Conservation (phyloP, 2,329 filamentous ascomycete genomes). For the Hypoxylon sp. region DNA sequence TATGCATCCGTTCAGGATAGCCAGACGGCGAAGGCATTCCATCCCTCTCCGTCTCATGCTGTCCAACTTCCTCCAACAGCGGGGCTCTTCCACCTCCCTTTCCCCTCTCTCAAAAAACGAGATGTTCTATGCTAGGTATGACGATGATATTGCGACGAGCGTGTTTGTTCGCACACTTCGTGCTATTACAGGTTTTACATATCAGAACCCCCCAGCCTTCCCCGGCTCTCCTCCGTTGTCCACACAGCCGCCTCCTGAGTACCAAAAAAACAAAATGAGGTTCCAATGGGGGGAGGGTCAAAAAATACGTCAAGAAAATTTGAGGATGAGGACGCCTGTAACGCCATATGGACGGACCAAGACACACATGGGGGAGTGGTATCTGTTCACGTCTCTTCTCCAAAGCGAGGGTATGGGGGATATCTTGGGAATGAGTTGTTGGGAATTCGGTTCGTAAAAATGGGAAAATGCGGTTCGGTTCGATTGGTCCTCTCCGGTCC, state of each 20-base stretch:
- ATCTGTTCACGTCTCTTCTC: constrained; percentile 30
- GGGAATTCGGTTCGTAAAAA: constrained; percentile 26
- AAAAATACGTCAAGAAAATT: constrained; percentile 25
- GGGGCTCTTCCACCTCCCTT: background rate
- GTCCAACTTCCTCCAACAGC: constrained; percentile 1
- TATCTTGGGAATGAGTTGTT: constrained; percentile 34
- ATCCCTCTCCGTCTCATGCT: constrained; percentile 4
- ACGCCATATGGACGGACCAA: constrained; percentile 36
- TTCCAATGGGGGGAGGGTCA: too few species aligned
- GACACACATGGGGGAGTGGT: background rate
- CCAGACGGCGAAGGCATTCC: too few species aligned
- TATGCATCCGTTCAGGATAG: constrained; percentile 14
- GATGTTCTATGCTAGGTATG: constrained; percentile 29
- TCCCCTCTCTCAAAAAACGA: constrained; percentile 14
- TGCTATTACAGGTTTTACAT: too few species aligned
- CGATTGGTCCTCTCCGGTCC: background rate
- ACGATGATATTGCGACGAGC: too few species aligned
- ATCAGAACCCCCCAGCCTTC: background rate
- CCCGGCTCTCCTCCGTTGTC: background rate
- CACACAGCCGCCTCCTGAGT: constrained; percentile 15
- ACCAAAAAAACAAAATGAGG: constrained; percentile 11
- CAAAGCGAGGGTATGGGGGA: constrained; percentile 40
- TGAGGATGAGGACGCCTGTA: constrained; percentile 34
- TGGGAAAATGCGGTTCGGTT: constrained; percentile 24
- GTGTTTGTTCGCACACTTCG: constrained; percentile 6